A percentile compares a stretch with the other conserved stretches of the same genome.
Conservation (phyloP, 495 filamentous ascomycete genomes). For the Lasiosphaeria miniovina region DNA sequence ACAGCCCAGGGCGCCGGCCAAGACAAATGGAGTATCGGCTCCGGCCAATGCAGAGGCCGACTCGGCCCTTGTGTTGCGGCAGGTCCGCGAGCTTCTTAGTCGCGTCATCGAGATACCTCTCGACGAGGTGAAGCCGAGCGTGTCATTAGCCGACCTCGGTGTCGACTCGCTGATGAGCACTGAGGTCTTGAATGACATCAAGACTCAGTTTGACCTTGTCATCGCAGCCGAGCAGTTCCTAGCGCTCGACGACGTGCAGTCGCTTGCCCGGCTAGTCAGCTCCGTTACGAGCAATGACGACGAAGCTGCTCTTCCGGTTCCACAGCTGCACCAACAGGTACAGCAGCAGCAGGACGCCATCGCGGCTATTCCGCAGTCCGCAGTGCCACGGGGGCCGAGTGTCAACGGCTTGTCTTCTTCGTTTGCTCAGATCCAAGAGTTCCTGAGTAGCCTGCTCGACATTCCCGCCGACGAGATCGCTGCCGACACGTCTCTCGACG, state of each 20-base stretch:
- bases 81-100: not conserved
- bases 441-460: constrained; percentile 20
- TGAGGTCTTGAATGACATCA: constrained; percentile 13
- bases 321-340: too few relatives aligned
- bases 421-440: too few relatives aligned
- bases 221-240: not conserved
- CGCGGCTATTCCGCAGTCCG: not conserved
- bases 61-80: not conserved
- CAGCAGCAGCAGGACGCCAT: too few relatives aligned
- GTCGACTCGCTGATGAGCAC: constrained; percentile 36
- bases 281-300: too few relatives aligned
- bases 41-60: too few relatives aligned
- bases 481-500: not conserved
- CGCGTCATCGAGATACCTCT: constrained; percentile 8
- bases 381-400: too few relatives aligned
- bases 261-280: too few relatives aligned
- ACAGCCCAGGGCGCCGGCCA: too few relatives aligned
- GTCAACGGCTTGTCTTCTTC: constrained; percentile 43
- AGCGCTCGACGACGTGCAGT: not conserved
- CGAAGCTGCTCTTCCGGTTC: too few relatives aligned
- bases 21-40: too few relatives aligned
- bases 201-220: constrained; percentile 1
- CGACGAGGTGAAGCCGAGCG: constrained; percentile 1
- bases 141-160: constrained; percentile 31
- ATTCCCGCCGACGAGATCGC: not conserved